A percentile compares a stretch with the other conserved stretches of the same genome.
These are phyloP conservation scores for Hibiscus trionum DNA, from an alignment of 345 rosid species.

Conservation along the genomic window DNA sequence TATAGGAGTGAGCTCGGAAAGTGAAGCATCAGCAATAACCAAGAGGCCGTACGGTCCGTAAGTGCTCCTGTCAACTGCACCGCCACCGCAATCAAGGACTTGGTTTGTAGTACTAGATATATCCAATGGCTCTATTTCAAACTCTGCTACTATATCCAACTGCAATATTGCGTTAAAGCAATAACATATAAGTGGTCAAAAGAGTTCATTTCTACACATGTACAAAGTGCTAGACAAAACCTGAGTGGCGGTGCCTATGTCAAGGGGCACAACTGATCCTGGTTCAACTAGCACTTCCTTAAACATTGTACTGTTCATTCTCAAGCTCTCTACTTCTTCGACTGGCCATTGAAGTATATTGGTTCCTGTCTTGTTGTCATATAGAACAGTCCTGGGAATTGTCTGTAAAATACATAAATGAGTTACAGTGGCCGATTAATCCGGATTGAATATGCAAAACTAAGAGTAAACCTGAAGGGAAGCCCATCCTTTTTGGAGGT, in stretches of 20 bases:
- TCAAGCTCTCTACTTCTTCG: constrained; percentile 68
- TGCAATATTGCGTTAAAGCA: constrained; percentile 14
- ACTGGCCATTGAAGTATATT: constrained; percentile 85
- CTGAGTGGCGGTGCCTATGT: constrained; percentile 58
- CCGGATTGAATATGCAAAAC: no score
- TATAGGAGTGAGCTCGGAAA: constrained; percentile 71
- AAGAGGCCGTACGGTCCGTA: constrained; percentile 76
- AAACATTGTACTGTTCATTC: constrained; percentile 45
- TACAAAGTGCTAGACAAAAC: constrained; percentile 13
- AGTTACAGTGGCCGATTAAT: no score
- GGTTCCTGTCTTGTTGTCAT: constrained; percentile 40
- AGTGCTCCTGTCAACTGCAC: constrained; percentile 42
- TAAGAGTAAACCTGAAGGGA: constrained; percentile 65
- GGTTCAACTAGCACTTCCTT: constrained; percentile 40
- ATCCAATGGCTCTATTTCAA: constrained; percentile 26
- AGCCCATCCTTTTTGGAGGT: constrained; percentile 86
- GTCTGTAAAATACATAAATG: not conserved
- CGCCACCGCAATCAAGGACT: constrained; percentile 31
- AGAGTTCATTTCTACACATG: not conserved
- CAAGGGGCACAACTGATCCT: constrained; percentile 49
- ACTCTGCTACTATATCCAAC: constrained; percentile 58
- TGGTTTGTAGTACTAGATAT: constrained; percentile 24
- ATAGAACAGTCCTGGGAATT: constrained; percentile 13
- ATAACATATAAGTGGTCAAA: not conserved
- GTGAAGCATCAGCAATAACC: constrained; percentile 56